Base-by-base conservation (phyloP, 2,329 filamentous ascomycete genomes). In the Ceratocystis variospora region DNA sequence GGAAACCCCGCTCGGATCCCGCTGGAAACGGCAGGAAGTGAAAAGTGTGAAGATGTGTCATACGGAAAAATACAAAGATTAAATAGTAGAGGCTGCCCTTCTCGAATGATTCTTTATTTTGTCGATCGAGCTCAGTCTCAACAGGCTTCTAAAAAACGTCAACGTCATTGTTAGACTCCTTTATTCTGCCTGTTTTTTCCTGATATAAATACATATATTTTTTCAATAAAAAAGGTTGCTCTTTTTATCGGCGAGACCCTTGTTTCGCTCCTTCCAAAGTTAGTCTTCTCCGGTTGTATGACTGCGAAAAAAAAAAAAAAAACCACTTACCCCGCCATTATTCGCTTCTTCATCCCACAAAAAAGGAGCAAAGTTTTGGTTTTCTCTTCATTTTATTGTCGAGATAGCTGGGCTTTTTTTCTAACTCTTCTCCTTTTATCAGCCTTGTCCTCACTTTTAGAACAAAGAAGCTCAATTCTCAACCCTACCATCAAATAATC, bases 281-380 rank as follows among this genome's bases (percentile, higher is more conserved):
- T 41, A 62, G 62, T 66, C 64, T 59, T 12, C 64, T 62, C 59
- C 59, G 46, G 55, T 33, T 41, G 45, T 61, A 19, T 59, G 55
- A 59, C 59, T 28, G 48, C 64, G 57, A 62, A 46, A 66, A 53
- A 53, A 64, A 67, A 31, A 17, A 37, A 55, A 28, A 62, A 45
- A 66, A 53, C 45, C 64, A 67, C 12, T 67, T 67, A 67, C 66
- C 66, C 66, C 66, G 66, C 66, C 66, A 67, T 67, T 50, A 46
- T 46, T 61, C 41, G 10, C 37, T 45, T 59, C 62, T 57, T 22
- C 61, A 64, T 61, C 66, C 65, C 59, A 66, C 65, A 66, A 66
- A 66, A 65, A 63, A 33, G 25, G 7, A 41, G 48, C 33, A 64
- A 61, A 41, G 44, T 66, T 46, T 37, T 59, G 46, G 46, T 33